Evolutionary conservation across 371 early-diverging fungal species (phyloP).

Genomic region (Dichotomocladium elegans): DNA sequence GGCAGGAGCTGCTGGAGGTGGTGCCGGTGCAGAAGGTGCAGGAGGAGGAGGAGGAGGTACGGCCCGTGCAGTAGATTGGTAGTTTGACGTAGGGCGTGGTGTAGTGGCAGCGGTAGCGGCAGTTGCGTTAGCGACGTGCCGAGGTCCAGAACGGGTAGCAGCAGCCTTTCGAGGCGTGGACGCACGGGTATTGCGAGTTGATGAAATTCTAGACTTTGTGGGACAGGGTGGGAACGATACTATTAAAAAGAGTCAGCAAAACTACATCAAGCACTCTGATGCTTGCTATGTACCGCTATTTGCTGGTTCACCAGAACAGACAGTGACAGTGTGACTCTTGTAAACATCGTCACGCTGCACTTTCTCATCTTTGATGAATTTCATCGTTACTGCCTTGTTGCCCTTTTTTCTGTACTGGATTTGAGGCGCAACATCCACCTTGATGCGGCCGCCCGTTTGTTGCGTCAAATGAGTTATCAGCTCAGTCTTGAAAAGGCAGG

Average conservation of each 20-base stretch:
- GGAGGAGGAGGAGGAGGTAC: slow-evolving; percentile 61
- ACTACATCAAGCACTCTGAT: neutral
- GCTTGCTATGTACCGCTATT: slow-evolving; percentile 32
- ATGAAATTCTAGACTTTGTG: slow-evolving; percentile 28
- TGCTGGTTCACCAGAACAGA: slow-evolving; percentile 68
- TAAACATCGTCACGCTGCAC: slow-evolving; percentile 56
- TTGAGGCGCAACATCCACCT: slow-evolving; percentile 49
- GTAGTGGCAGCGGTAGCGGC: slow-evolving; percentile 14
- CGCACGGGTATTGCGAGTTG: slow-evolving; percentile 25
- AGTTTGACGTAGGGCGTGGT: slow-evolving; percentile 18
- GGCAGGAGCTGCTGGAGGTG: slow-evolving; percentile 39
- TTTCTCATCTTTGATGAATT: slow-evolving; percentile 75
- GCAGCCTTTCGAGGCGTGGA: slow-evolving; percentile 20
- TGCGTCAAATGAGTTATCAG: slow-evolving; percentile 64
- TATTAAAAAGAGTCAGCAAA: slow-evolving; percentile 3
- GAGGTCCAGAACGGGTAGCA: slow-evolving; percentile 16
- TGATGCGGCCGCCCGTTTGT: slow-evolving; percentile 54
- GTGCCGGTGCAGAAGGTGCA: slow-evolving; percentile 51
- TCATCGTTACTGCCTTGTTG: slow-evolving; percentile 68
- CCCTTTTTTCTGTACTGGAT: slow-evolving; percentile 78
- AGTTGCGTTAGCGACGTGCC: neutral
- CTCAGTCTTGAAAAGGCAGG: slow-evolving; percentile 83
- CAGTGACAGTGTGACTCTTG: slow-evolving; percentile 74
- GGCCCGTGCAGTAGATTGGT: slow-evolving; percentile 9
- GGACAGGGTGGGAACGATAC: slow-evolving; percentile 61